These are phyloP conservation scores for Reticulascus tulasneorum DNA, from an alignment of 2,329 filamentous ascomycete genomes.

Conservation along the genomic window DNA sequence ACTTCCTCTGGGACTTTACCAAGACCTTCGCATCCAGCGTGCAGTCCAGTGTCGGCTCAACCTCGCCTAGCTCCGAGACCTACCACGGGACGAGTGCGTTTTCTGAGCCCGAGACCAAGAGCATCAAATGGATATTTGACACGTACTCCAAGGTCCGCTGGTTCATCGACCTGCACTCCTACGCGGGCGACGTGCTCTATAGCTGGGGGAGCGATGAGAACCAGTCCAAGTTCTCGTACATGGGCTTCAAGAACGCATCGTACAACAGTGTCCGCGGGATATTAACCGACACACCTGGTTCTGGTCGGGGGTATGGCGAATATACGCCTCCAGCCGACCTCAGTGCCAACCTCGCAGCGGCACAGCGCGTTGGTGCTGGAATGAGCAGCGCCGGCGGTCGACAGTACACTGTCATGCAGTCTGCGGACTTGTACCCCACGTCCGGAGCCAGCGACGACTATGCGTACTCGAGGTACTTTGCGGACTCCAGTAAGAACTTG, in stretches of 20 bases:
- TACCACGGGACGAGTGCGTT: constrained; percentile 42
- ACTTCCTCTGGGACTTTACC: constrained; percentile 52
- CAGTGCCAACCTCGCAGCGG: constrained; percentile 27
- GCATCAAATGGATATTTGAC: constrained; percentile 43
- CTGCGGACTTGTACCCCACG: constrained; percentile 31
- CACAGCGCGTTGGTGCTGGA: constrained; percentile 25
- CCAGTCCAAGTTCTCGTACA: constrained; percentile 31
- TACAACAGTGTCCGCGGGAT: constrained; percentile 42
- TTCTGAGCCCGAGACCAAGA: constrained; percentile 46
- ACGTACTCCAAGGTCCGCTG: constrained; percentile 41
- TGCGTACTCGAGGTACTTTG: constrained; percentile 30
- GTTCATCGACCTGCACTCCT: constrained; percentile 49
- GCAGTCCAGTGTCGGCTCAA: constrained; percentile 20
- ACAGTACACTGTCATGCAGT: constrained; percentile 24
- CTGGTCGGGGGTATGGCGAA: constrained; percentile 28
- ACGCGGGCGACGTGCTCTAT: constrained; percentile 42
- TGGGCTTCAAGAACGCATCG: constrained; percentile 43
- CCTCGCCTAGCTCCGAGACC: constrained; percentile 32
- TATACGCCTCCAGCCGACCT: constrained; percentile 31
- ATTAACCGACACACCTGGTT: constrained; percentile 26
- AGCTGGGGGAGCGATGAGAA: constrained; percentile 47
- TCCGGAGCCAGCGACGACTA: constrained; percentile 33
- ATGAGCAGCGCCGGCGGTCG: constrained; percentile 32
- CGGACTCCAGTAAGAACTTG: constrained; percentile 29
- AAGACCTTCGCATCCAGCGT: constrained; percentile 37